phyloP scores from a whole-genome alignment of 768 basidiomycete genomes.

The Tephrocybe rancida region DNA sequence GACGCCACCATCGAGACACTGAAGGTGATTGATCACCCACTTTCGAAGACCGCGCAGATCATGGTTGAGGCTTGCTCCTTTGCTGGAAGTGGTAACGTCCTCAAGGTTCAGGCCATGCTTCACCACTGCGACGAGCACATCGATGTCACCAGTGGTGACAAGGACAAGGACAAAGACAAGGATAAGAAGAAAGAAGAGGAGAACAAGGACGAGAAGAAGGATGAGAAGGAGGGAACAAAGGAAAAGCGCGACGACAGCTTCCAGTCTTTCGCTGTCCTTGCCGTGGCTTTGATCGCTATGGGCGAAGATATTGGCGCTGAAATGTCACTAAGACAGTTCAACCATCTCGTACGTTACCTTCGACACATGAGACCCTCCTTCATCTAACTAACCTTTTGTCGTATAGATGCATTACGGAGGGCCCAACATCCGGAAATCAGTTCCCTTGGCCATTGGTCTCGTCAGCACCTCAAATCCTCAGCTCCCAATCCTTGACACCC shows the following conservation, averaged over 20 bases:
- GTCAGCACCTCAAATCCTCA: slow-evolving; percentile 96
- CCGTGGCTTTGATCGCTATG: slow-evolving; percentile 94
- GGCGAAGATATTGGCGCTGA: slow-evolving; percentile 97
- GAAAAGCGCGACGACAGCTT: slow-evolving; percentile 70
- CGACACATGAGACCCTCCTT: not conserved
- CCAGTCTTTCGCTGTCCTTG: slow-evolving; percentile 92
- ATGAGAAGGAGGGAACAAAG: slow-evolving; percentile 49
- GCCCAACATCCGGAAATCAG: slow-evolving; percentile 85
- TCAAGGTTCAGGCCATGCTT: slow-evolving; percentile 90
- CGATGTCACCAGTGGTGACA: slow-evolving; percentile 37
- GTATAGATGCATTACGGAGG: slow-evolving; percentile 97
- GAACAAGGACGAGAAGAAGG: slow-evolving; percentile 43
- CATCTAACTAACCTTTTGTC: slow-evolving; percentile 18
- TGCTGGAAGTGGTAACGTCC: slow-evolving; percentile 93
- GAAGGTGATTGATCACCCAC: slow-evolving; percentile 90
- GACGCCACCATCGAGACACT: slow-evolving; percentile 94
- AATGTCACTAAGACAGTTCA: slow-evolving; percentile 97
- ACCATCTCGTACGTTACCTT: slow-evolving; percentile 75
- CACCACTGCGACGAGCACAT: slow-evolving; percentile 95
- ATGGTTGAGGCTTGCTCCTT: slow-evolving; percentile 93
- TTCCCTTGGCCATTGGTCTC: slow-evolving; percentile 94
- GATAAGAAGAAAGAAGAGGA: slow-evolving; percentile 49
- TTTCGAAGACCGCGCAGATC: slow-evolving; percentile 89
- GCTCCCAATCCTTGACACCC: slow-evolving; percentile 90
- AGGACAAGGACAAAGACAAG: slow-evolving; percentile 53